Percentiles rank a stretch among this genome's conserved stretches.
Evolutionary conservation across 2,329 filamentous ascomycete species (phyloP).

Genomic region (Cadophora luteo-olivacea): DNA sequence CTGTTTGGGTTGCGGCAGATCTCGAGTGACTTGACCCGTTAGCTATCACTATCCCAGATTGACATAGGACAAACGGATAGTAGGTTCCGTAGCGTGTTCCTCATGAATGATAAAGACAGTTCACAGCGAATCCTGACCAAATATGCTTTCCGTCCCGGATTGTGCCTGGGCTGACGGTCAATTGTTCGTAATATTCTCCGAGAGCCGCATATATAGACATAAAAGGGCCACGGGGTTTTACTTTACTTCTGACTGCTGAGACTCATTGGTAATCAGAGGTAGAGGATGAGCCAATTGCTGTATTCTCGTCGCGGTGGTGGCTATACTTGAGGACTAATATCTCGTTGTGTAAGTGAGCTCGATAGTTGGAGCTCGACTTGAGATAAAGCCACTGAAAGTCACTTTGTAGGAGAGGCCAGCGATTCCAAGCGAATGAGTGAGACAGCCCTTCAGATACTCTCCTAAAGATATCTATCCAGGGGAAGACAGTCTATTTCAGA

Average conservation of each 20-base stretch:
- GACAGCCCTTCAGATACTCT: no score
- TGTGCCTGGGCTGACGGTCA: neutral
- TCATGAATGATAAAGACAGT: neutral
- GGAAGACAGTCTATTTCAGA: no score
- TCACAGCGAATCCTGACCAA: neutral
- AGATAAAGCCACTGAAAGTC: no score
- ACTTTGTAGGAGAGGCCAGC: no score
- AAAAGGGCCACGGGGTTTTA: neutral
- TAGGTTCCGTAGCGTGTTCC: slow-evolving; percentile 2
- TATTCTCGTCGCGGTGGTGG: no score
- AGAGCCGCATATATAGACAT: neutral
- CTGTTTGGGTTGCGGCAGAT: slow-evolving; percentile 21
- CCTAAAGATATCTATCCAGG: no score
- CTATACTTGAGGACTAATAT: no score
- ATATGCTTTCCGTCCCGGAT: neutral
- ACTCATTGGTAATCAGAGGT: no score
- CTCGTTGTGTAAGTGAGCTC: no score
- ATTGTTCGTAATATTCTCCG: neutral
- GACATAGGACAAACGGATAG: neutral
- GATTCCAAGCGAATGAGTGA: no score
- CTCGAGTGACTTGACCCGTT: slow-evolving; percentile 19
- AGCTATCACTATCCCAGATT: neutral
- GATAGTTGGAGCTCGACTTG: no score
- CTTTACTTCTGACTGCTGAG: neutral
- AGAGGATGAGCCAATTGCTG: no score